phyloP scores from a whole-genome alignment of 371 early-diverging fungal genomes.

The Fennellomyces sp. region DNA sequence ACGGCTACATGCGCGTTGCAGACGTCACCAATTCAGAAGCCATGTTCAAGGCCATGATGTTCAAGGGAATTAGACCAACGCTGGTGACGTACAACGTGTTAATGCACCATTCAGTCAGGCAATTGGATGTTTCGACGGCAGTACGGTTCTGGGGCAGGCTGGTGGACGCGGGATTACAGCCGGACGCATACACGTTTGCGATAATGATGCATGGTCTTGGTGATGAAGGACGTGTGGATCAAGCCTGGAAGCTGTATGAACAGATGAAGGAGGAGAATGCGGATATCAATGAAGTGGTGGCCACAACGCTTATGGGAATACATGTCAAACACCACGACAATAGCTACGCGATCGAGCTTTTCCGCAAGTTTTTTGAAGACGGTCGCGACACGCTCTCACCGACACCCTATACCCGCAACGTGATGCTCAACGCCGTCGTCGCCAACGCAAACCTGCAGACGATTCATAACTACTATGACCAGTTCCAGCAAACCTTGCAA shows the following conservation, averaged over 20 bases:
- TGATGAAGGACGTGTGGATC: constrained; percentile 35
- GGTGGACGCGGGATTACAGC: constrained; percentile 37
- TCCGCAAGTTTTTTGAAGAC: constrained; percentile 31
- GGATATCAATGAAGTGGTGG: constrained; percentile 31
- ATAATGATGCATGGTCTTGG: constrained; percentile 49
- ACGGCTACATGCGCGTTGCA: constrained; percentile 50
- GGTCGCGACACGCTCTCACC: constrained; percentile 2
- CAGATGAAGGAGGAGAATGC: constrained; percentile 32
- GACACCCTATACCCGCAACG: constrained; percentile 36
- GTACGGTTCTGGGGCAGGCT: constrained; percentile 40
- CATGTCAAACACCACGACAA: constrained; percentile 51
- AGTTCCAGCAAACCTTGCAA: constrained; percentile 19
- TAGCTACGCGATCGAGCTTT: constrained; percentile 34
- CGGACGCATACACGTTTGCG: constrained; percentile 50
- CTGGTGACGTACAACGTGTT: constrained; percentile 48
- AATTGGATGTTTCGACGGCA: constrained; percentile 44
- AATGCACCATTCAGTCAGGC: constrained; percentile 45
- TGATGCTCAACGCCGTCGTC: constrained; percentile 43
- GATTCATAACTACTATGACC: constrained; percentile 30
- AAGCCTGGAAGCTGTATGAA: constrained; percentile 46
- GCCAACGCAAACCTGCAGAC: constrained; percentile 22
- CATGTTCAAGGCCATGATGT: constrained; percentile 41
- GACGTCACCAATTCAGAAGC: constrained; percentile 35
- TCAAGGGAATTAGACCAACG: constrained; percentile 31
- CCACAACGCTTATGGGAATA: constrained; percentile 48